Evolutionary conservation across 139 green algal genomes (phyloP).

Genomic region (Chlorella sp.): DNA sequence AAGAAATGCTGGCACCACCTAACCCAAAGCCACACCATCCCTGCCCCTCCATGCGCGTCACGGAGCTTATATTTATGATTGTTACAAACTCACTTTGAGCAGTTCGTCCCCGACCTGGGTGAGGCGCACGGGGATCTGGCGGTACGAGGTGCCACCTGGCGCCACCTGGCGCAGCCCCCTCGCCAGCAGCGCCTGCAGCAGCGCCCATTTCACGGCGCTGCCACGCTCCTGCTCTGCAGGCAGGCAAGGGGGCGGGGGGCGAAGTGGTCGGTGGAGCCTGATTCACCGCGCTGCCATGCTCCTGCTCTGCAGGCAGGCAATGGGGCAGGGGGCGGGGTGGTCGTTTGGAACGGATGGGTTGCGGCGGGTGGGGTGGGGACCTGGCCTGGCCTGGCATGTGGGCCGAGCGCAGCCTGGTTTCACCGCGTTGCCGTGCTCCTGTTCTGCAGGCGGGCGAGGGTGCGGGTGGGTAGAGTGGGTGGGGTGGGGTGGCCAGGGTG

Average conservation of each 20-base stretch:
- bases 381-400: background rate
- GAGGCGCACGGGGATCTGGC: conserved; percentile 19
- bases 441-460: too few relatives aligned
- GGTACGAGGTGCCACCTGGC: background rate
- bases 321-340: background rate
- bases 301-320: too few relatives aligned
- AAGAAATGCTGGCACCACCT: too few relatives aligned
- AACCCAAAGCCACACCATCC: too few relatives aligned
- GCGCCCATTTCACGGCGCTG: conserved; percentile 17
- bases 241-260: background rate
- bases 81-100: too few relatives aligned
- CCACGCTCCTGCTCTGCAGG: conserved; percentile 3
- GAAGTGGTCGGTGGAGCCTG: background rate
- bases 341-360: background rate
- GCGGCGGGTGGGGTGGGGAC: background rate
- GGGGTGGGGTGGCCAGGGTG: too few relatives aligned
- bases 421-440: too few relatives aligned
- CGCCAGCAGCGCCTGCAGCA: conserved; percentile 23
- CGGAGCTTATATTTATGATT: too few relatives aligned
- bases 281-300: too few relatives aligned
- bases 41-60: too few relatives aligned
- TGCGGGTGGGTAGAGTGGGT: background rate
- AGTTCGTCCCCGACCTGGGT: conserved; percentile 7
- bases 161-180: conserved; percentile 12
- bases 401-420: too few relatives aligned